Base-by-base conservation (phyloP, 805 yeast species). In the Candida ficus region DNA sequence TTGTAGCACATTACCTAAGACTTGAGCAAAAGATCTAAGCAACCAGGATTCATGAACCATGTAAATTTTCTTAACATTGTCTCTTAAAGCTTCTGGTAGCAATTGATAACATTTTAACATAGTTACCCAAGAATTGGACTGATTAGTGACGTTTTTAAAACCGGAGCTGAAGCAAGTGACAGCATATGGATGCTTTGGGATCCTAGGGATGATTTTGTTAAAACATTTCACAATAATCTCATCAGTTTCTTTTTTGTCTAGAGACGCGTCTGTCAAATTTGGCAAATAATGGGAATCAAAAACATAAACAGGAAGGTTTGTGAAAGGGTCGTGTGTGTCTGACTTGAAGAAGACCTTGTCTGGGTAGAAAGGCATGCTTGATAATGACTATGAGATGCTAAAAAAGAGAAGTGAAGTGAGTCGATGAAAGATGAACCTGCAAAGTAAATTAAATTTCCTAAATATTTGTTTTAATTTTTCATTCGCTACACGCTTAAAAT, bases 41-140 rank as follows among this genome's bases (percentile, higher is more conserved):
- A 90, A 75, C 93, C 96, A 89, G 35, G 84, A 82, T 50, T 90
- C 96, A 61, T 91, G 97, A 3, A 91, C 95, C 23, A 90, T 73
- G 47, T 81, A 83, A 3, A 88, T 67, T 53, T 78, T 81, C 38
- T 66, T 64, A 33, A 91, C 61, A 41, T 74, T 68, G 38, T 73
- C 71, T 44, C 76, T 74, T 33, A 71, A 62, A 5, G 68, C 68
- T 13, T 73, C 70, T 2, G 91, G 78, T 21, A 91, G 70, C 47
- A 75, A 62, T 46, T 75, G 63, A 55, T 73, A 77, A 39, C 78
- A 68, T 37, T 66, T 71, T n/a, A 77, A 66, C 44, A 88, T 85
- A 75, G 88, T 83, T 7, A 81, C 69, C 89, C 95, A 80, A 35
- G 70, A 66, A 31, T 62, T 60, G 36, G 61, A 58, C 35, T 64